Evolutionary conservation across 495 filamentous ascomycete genomes (phyloP).

Genomic region (Chlorociboria aeruginascens): DNA sequence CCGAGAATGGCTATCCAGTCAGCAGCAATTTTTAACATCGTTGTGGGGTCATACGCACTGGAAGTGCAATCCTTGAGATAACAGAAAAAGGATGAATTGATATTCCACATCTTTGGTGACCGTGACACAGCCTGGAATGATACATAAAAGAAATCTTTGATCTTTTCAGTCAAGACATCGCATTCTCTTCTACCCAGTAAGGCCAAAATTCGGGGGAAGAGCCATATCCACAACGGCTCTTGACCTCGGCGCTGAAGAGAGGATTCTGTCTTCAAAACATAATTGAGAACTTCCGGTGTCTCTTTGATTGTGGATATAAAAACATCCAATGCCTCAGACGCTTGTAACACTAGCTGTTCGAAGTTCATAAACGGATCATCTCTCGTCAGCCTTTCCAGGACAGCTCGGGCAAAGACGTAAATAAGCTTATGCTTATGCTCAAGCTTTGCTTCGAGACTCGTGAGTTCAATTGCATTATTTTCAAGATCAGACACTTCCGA

Average conservation of each 20-base stretch:
- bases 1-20: constrained; percentile 5
- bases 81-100: constrained; percentile 28
- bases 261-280: constrained; percentile 16
- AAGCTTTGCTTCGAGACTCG: constrained; percentile 48
- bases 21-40: not conserved
- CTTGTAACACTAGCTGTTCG: constrained; percentile 41
- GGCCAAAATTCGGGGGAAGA: constrained; percentile 50
- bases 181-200: constrained; percentile 38
- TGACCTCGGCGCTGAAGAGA: constrained; percentile 31
- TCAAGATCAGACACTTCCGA: constrained; percentile 45
- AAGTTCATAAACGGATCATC: constrained; percentile 48
- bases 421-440: constrained; percentile 73
- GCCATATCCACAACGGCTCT: constrained; percentile 69
- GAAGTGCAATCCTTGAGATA: constrained; percentile 27
- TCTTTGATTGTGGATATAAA: constrained; percentile 61
- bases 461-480: constrained; percentile 25
- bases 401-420: constrained; percentile 68
- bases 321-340: constrained; percentile 56
- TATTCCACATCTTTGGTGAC: constrained; percentile 30
- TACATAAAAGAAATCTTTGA: constrained; percentile 37
- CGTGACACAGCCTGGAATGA: constrained; percentile 26
- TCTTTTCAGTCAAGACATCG: constrained; percentile 29
- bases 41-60: constrained; percentile 6
- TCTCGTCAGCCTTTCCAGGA: constrained; percentile 48
- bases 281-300: constrained; percentile 59